These are phyloP conservation scores for Nicotiana tabacum DNA, from an alignment of 257 asterid genomes.

Conservation along the genomic window DNA sequence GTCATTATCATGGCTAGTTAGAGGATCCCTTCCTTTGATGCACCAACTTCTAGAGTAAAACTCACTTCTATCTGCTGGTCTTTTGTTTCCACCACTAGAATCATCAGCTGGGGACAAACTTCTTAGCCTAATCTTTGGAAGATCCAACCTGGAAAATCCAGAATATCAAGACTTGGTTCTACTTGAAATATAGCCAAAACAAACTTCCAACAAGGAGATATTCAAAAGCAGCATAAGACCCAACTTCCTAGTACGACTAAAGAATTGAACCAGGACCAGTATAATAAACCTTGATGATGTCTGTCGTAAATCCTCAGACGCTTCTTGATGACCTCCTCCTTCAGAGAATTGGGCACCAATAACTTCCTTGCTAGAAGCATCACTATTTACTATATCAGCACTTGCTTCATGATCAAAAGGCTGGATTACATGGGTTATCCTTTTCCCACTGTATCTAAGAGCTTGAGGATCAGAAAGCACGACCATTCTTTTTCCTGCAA, in stretches of 20 bases:
- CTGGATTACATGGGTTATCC: slow-evolving; percentile 14
- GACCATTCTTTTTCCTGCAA: slow-evolving; percentile 51
- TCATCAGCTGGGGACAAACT: slow-evolving; percentile 41
- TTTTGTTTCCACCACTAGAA: slow-evolving; percentile 40
- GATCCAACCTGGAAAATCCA: slow-evolving; percentile 57
- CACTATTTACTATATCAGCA: slow-evolving; percentile 17
- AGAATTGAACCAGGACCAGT: neutral
- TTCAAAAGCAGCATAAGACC: neutral
- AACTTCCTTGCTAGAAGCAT: slow-evolving; percentile 29
- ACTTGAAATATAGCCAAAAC: slow-evolving; percentile 19
- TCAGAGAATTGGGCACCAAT: slow-evolving; percentile 13
- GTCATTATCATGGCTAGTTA: slow-evolving; percentile 16
- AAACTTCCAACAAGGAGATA: neutral
- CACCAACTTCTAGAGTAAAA: slow-evolving; percentile 89
- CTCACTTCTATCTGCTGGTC: slow-evolving; percentile 49
- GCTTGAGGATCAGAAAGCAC: slow-evolving; percentile 25
- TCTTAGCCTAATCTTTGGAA: slow-evolving; percentile 38
- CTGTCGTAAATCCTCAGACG: slow-evolving; percentile 16
- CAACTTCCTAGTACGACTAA: neutral
- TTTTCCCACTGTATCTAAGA: slow-evolving; percentile 24
- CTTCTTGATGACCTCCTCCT: slow-evolving; percentile 26
- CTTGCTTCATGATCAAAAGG: slow-evolving; percentile 26
- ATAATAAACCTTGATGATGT: slow-evolving; percentile 49
- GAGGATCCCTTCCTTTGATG: slow-evolving; percentile 48
- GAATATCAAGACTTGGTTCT: slow-evolving; percentile 24